phyloP scores from a whole-genome alignment of 257 asterid species.

The Paulownia fortunei region DNA sequence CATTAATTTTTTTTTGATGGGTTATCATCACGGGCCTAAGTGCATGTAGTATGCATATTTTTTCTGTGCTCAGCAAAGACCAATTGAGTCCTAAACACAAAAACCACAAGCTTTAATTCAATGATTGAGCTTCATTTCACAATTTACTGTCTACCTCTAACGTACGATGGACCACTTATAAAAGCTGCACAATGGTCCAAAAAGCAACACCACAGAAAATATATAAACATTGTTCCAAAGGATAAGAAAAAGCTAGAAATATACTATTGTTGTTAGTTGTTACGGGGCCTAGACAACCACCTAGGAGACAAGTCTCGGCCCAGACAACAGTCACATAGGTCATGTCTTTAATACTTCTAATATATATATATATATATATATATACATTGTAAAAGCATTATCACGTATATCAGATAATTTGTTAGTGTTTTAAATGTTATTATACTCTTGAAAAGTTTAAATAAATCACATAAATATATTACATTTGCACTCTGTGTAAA shows the following conservation, averaged over 20 bases:
- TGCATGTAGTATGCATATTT: too few species aligned
- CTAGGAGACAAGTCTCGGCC: too few species aligned
- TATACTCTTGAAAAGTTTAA: too few species aligned
- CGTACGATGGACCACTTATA: conserved; percentile 26
- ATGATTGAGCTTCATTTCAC: conserved; percentile 29
- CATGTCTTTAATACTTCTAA: too few species aligned
- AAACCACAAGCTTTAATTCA: conserved; percentile 32
- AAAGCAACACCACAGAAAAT: not conserved
- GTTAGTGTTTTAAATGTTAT: too few species aligned
- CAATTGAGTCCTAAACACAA: conserved; percentile 24
- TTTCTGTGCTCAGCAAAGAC: not conserved
- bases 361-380: too few species aligned
- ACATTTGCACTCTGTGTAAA: too few species aligned
- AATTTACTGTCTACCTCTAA: not conserved
- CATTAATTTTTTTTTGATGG: not conserved
- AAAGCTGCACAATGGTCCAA: conserved; percentile 32
- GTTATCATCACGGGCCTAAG: conserved; percentile 1
- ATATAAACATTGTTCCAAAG: not conserved
- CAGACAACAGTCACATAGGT: too few species aligned
- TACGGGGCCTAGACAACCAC: too few species aligned
- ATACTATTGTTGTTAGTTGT: not conserved
- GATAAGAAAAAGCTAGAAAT: not conserved
- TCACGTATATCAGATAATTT: too few species aligned
- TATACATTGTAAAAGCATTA: too few species aligned
- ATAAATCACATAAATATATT: too few species aligned